Base-by-base conservation (phyloP, 306 rosid genomes). In the Spatholobus suberectus region DNA sequence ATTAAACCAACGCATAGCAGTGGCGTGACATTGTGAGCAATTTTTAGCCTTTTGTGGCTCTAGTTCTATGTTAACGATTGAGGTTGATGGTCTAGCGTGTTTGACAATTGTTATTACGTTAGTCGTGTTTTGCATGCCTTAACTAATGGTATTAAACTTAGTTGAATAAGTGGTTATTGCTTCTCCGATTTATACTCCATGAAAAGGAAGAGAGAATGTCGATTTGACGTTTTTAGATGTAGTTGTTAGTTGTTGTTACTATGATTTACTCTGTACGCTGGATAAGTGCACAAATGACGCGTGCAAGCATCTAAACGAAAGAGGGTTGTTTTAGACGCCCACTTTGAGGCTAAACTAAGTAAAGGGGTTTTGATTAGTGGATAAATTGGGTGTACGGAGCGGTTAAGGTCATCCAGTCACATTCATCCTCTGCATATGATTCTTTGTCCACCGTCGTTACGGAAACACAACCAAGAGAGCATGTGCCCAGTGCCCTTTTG, bases 221-320 rank as follows among this genome's bases (percentile, higher is more conserved):
- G 37, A 74, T 74, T 21, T 55, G 68, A 55, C 68, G 9, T 74
- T n/a, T 73, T 52, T 23, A 6, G 51, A 34, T 74, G 35, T 57
- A 57, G 65, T 24, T 23, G 34, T 23, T 23, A 13, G 17, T 35
- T 74, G 17, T 35, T 74, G 37, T 52, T 32, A 23, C 49, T 23
- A 21, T 55, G 5, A 37, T 23, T 57, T 57, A 55, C 61, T 8
- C 20, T 20, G n/a, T n/a, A n/a, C n/a, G n/a, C n/a, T n/a, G n/a
- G n/a, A n/a, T n/a, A n/a, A n/a, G 61, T 54, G 27, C 29, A 54
- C 12, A 54, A 20, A 20, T 54, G 61, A 54, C 35, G n/a, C 46
- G n/a, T 14, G 27, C 52, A 57, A 55, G 8, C 37, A 57, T 13
- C 24, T 57, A 10, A 23, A 57, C 44, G 27, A 12, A 35, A 55